Base-by-base conservation (phyloP, 1,139 yeast species). In the Yamadazyma diddensiae region DNA sequence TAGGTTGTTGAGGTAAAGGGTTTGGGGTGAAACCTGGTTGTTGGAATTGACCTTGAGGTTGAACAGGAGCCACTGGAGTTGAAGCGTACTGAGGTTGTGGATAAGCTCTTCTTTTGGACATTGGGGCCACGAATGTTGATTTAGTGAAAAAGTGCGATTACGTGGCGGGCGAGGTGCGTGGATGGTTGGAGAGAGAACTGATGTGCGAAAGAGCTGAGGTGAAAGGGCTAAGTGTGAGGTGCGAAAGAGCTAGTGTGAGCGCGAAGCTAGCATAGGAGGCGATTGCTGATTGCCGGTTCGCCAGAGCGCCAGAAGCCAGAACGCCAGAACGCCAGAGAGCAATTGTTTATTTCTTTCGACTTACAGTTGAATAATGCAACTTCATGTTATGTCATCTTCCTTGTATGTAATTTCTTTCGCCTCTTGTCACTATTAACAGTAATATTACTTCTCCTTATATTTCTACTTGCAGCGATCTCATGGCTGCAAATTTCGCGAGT, bases 81-180 rank as follows among this genome's bases (percentile, higher is more conserved):
- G 65, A 55, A 21, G 73, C 67, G 52, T 77, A 78, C 55, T 77
- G 83, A 37, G 81, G 82, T 49, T 70, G 73, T 53, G 85, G 83
- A 55, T 79, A 79, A 38, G 76, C 79, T 67, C 82, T 74, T 69
- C 77, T 70, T 57, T 63, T 65, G 10, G 49, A 45, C 49, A 43
- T 43, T 18, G 20, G 20, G 9, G 20, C 11, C 16, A 23, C 17
- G 9, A 11, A 9, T 15, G 29, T 13, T 13, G 26, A 21, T 25
- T 19, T 24, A 20, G 32, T 17, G 24, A 12, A 10, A 5, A 23
- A 9, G 27, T 24, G 24, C 26, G 31, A 27, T 15, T 28, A 28
- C 22, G 11, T 5, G 11, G 22, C 11, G 22, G 8, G 8, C 12
- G 24, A 4, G 18, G 24, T 21, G 30, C 12, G 30, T 9, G 24